Base-by-base conservation (phyloP, 1,139 yeast genomes). In the Lipomyces yarrowii region DNA sequence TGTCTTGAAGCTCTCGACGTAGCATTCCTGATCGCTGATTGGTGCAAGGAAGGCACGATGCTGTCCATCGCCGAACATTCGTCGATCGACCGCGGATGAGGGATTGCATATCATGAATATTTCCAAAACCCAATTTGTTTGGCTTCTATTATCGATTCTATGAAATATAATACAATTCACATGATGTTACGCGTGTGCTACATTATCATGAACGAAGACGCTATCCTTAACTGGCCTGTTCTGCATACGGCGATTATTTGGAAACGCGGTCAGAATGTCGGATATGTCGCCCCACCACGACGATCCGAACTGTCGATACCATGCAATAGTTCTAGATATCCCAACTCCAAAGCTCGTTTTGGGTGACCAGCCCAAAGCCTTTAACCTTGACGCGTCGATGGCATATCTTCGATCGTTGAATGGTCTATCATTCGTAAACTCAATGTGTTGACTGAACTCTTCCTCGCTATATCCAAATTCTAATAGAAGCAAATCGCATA, bases 401-500 rank as follows among this genome's bases (percentile, higher is more conserved):
- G 82, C 78, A 69, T 86, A 86, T 37, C 83, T 74, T 4, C 74
- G 58, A 71, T 86, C 89, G 69, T 86, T 86, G 70, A 83, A 85
- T 6, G 81, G 82, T 57, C 89, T 74, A 71, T 86, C 88, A 37
- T 74, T 71, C 2, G 81, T 79, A 71, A 75, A 78, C 32, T 74
- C 74, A 6, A 82, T 75, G 59, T 75, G 73, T 13, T 75, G 66
- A 46, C 65, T 64, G 39, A 61, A 61, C 59, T 70, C 70, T 63
- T 66, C 59, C 67, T 76, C 51, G 60, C 48, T 11, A 59, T 67
- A 63, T 69, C 75, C 65, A 77, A 79, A 70, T 67, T 71, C 55
- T 69, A 71, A 48, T 72, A 82, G 57, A 73, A 77, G 65, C 39
- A 56, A 55, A 32, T 71, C 65, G 61, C 77, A 74, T 11, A 80